Percentiles rank a stretch among this genome's conserved stretches.
phyloP scores from a whole-genome alignment of 2,329 filamentous ascomycete genomes.

The Cladosporium sp. region DNA sequence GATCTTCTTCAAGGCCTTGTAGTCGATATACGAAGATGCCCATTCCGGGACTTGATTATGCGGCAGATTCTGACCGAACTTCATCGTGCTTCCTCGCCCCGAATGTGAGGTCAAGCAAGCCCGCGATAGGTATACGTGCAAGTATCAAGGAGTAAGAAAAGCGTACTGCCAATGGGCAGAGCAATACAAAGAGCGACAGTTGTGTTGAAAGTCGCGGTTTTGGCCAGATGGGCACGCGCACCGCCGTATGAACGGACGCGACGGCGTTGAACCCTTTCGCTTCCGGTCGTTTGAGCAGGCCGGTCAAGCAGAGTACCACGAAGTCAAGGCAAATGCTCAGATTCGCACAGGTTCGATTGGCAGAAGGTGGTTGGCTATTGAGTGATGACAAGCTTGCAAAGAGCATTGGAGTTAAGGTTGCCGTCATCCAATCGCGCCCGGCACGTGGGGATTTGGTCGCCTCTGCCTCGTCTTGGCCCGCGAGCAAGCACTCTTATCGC shows the following conservation, averaged over 20 bases:
- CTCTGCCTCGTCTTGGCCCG: neutral
- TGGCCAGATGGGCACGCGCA: neutral
- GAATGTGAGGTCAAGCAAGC: neutral
- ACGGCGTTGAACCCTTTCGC: neutral
- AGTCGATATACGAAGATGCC: conserved; percentile 80
- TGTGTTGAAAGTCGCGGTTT: neutral
- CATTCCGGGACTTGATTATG: conserved; percentile 85
- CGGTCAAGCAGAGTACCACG: too few species aligned
- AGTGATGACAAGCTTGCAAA: neutral
- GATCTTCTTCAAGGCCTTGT: conserved; percentile 89
- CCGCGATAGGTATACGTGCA: neutral
- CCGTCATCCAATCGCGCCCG: neutral
- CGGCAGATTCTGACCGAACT: conserved; percentile 57
- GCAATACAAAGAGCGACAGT: neutral
- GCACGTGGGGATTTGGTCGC: neutral
- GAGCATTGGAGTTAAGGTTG: neutral
- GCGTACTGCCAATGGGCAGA: neutral
- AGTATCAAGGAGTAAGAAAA: neutral
- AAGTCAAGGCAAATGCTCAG: neutral
- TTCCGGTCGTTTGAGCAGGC: neutral
- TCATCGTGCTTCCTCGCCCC: conserved; percentile 30
- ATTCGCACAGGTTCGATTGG: conserved; percentile 1
- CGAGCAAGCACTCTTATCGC: neutral
- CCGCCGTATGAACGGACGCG: neutral
- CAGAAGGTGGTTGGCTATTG: conserved; percentile 6